These are phyloP conservation scores for Daldinia eschscholtzii DNA, from an alignment of 2,329 filamentous ascomycete genomes.

Conservation along the genomic window DNA sequence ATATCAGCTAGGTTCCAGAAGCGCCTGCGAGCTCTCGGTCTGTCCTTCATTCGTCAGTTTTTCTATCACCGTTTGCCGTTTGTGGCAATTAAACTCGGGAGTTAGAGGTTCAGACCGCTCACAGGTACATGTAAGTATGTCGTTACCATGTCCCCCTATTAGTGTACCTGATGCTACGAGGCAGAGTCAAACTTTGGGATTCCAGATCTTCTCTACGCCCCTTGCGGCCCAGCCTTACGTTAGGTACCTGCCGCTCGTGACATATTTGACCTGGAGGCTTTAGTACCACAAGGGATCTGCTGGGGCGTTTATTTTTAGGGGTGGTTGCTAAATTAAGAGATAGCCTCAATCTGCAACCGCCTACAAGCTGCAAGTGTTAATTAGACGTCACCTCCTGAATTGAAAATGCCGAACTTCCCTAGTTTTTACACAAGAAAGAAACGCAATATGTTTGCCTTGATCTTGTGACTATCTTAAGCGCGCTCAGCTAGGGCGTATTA, in stretches of 20 bases:
- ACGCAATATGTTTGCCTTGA: conserved; percentile 17
- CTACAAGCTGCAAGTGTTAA: conserved; percentile 53
- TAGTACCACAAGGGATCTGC: conserved; percentile 40
- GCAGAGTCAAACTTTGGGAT: conserved; percentile 31
- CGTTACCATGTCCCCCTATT: conserved; percentile 43
- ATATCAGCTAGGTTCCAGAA: conserved; percentile 43
- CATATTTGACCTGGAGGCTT: conserved; percentile 30
- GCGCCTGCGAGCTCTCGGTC: conserved; percentile 34
- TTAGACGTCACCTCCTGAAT: conserved; percentile 50
- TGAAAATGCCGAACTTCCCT: conserved; percentile 9
- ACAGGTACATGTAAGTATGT: conserved; percentile 38
- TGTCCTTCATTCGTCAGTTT: conserved; percentile 25
- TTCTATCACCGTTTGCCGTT: conserved; percentile 13
- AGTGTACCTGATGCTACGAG: conserved; percentile 31
- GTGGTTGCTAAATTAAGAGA: conserved; percentile 55
- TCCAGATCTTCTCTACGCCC: conserved; percentile 34
- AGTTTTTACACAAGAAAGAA: conserved; percentile 16
- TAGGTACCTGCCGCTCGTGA: conserved; percentile 32
- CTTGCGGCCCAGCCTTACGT: conserved; percentile 36
- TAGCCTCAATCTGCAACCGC: conserved; percentile 55
- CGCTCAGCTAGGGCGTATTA: conserved; percentile 24
- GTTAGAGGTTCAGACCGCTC: conserved; percentile 22
- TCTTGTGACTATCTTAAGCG: conserved; percentile 38
- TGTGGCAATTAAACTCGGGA: conserved; percentile 20
- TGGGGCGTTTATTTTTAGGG: conserved; percentile 54